Conservation (phyloP, 2,329 filamentous ascomycete species). For the Neurospora sp. region DNA sequence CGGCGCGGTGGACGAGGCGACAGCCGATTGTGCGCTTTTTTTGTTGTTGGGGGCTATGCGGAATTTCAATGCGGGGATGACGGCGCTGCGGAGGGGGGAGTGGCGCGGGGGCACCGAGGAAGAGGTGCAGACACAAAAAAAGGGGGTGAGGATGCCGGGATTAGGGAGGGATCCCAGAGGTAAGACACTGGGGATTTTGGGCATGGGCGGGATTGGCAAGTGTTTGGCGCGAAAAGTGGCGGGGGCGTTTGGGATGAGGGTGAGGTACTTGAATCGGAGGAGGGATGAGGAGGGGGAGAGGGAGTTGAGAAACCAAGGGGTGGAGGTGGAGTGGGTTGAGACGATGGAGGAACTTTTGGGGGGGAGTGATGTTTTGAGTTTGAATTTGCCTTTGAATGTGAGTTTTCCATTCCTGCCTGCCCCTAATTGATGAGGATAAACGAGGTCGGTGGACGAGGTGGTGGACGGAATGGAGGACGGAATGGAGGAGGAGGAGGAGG, state of each 20-base stretch:
- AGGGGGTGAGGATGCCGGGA: slow-evolving; percentile 32
- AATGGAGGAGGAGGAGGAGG: too few relatives aligned
- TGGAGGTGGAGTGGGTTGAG: slow-evolving; percentile 49
- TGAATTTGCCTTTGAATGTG: slow-evolving; percentile 76
- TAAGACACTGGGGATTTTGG: slow-evolving; percentile 70
- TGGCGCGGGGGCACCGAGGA: slow-evolving; percentile 46
- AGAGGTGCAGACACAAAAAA: too few relatives aligned
- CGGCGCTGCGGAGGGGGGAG: slow-evolving; percentile 51
- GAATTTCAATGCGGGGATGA: slow-evolving; percentile 59
- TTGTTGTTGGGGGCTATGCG: slow-evolving; percentile 72
- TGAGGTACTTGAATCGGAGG: slow-evolving; percentile 66
- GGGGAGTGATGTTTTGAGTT: slow-evolving; percentile 65
- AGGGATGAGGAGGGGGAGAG: slow-evolving; percentile 39
- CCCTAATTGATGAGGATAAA: too few relatives aligned
- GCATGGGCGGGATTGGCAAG: slow-evolving; percentile 78
- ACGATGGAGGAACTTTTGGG: slow-evolving; percentile 36
- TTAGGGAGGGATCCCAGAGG: slow-evolving; percentile 70
- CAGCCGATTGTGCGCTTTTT: slow-evolving; percentile 73
- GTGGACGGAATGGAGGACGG: too few relatives aligned
- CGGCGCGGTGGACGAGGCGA: slow-evolving; percentile 72
- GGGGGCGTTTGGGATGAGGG: slow-evolving; percentile 63
- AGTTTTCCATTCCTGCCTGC: slow-evolving; percentile 10
- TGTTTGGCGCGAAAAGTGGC: slow-evolving; percentile 63
- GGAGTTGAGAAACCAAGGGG: slow-evolving; percentile 51
- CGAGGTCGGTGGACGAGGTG: too few relatives aligned